phyloP scores from a whole-genome alignment of 805 yeast species.

The Clavispora santaluciae region DNA sequence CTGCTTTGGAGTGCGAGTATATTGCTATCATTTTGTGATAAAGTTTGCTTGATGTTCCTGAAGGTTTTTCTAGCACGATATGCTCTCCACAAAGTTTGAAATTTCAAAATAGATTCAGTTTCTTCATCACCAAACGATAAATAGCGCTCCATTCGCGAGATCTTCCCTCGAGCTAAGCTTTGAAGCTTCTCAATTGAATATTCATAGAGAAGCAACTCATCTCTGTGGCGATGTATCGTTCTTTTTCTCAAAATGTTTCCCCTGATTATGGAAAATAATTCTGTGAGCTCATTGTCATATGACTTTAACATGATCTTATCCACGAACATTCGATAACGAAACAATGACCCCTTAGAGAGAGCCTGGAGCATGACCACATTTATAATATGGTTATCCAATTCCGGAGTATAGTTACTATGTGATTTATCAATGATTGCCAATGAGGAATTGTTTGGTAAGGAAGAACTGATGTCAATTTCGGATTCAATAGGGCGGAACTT shows the following conservation, averaged over 20 bases:
- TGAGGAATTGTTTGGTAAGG: no score
- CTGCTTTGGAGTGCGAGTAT: slow-evolving; percentile 37
- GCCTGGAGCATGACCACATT: slow-evolving; percentile 59
- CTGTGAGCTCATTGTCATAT: slow-evolving; percentile 45
- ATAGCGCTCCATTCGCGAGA: slow-evolving; percentile 6
- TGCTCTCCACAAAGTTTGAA: slow-evolving; percentile 8
- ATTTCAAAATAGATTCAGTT: background rate
- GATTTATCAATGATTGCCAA: no score
- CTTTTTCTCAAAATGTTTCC: slow-evolving; percentile 38
- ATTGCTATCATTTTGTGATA: slow-evolving; percentile 12
- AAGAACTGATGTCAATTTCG: no score
- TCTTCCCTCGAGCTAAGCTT: slow-evolving; percentile 29
- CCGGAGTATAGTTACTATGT: slow-evolving; percentile 1
- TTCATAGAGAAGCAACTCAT: slow-evolving; percentile 24
- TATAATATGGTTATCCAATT: slow-evolving; percentile 4
- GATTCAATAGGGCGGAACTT: background rate
- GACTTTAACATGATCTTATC: slow-evolving; percentile 57
- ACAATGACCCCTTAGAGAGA: slow-evolving; percentile 60
- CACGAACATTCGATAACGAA: slow-evolving; percentile 61
- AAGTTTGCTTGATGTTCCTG: slow-evolving; percentile 1
- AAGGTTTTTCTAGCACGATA: background rate
- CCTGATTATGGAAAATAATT: slow-evolving; percentile 48
- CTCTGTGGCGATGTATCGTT: slow-evolving; percentile 32
- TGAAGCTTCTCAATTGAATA: slow-evolving; percentile 36
- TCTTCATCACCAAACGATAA: background rate